phyloP scores from a whole-genome alignment of 176 grass and related monocot genomes.

The Neostapfia colusana region DNA sequence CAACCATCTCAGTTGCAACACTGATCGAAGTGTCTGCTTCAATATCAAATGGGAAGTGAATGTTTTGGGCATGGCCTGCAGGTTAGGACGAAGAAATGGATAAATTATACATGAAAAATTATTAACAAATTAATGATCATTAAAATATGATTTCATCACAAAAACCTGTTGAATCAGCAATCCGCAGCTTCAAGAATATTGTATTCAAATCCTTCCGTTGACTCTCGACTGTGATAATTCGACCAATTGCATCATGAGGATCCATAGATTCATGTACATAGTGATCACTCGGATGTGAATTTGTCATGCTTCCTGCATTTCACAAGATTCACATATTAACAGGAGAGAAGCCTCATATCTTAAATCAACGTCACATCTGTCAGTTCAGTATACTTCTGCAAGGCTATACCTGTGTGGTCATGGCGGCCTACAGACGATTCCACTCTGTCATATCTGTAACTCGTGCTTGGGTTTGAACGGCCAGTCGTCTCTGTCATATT shows the following conservation, averaged over 20 bases:
- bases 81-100: conserved; percentile 14
- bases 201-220: conserved; percentile 69
- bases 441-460: conserved; percentile 35
- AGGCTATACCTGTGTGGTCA: conserved; percentile 24
- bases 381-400: conserved; percentile 8
- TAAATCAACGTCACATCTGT: neutral
- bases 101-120: neutral
- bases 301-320: conserved; percentile 44
- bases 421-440: conserved; percentile 8
- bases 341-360: conserved; percentile 9
- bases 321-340: conserved; percentile 39
- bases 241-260: conserved; percentile 27
- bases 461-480: conserved; percentile 39
- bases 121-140: conserved; percentile 4
- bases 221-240: conserved; percentile 63
- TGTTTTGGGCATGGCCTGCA: conserved; percentile 70
- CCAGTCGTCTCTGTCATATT: conserved; percentile 36
- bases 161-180: conserved; percentile 77
- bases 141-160: neutral
- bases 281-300: conserved; percentile 40
- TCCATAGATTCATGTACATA: conserved; percentile 31
- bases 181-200: conserved; percentile 74
- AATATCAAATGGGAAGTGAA: conserved; percentile 84
- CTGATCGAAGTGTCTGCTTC: conserved; percentile 69
- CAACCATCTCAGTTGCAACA: conserved; percentile 83